Base-by-base conservation (phyloP, 1,284 basidiomycete species). In the Ustilago esculenta region DNA sequence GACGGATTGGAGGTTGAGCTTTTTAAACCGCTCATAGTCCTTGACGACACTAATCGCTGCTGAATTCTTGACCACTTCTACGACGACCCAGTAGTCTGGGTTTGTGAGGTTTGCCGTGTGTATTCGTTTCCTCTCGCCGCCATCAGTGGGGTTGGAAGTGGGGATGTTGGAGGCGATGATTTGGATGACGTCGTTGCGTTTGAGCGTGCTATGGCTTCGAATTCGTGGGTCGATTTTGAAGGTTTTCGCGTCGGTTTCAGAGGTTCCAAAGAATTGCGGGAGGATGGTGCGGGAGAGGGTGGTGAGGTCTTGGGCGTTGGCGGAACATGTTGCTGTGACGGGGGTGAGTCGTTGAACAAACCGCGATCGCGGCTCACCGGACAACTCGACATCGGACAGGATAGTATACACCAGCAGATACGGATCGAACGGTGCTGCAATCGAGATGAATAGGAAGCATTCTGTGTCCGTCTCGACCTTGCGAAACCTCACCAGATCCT, bases 161-260 rank as follows among this genome's bases (percentile, higher is more conserved):
- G 73, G 73, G 39, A 79, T 63, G 11, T 57, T 52, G 5, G 54
- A 42, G 10, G 68, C 77, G 14, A 79, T 39, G 24, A 63, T 50
- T 11, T 71, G 64, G 35, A 79, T 77, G 17, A 79, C 56, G 18
- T 55, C 41, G 34, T 68, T 63, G 15, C 77, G 65, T 20, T 69
- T 69, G 12, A 79, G 41, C 18, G 56, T 68, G 40, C 47, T 51
- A 30, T 79, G 75, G 3, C 66, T 58, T 15, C 75, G 71, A 40
- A 79, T 79, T 14, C 75, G 57, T 3, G 76, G 73, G 52, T 79
- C 75, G 55, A 77, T 75, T 17, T 74, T 71, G 52, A 75, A 75
- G 48, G 65, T 63, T 11, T 43, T 53, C 14, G 45, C 45, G 23
- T 69, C 35, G 15, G 10, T 30, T 0, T 36, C 7, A 34, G 39